Evolutionary conservation across 1,284 basidiomycete species (phyloP).

Genomic region (Tilletia walkeri): DNA sequence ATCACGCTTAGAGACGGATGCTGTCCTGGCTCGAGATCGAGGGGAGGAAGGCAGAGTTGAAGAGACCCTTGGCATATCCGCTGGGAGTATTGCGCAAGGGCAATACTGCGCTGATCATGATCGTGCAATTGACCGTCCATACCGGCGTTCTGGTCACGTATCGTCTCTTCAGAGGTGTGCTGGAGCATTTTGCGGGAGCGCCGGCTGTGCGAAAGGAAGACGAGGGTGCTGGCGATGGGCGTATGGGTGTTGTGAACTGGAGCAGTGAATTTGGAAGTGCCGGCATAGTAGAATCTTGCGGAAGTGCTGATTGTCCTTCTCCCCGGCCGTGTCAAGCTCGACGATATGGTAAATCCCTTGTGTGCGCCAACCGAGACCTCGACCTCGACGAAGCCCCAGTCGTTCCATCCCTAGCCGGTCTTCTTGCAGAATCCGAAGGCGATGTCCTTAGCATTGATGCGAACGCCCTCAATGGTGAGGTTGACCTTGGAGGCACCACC

Average conservation of each 20-base stretch:
- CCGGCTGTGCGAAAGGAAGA: slow-evolving; percentile 46
- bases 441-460: slow-evolving; percentile 58
- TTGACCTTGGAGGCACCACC: slow-evolving; percentile 57
- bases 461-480: slow-evolving; percentile 58
- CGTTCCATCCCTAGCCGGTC: slow-evolving; percentile 56
- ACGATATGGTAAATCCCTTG: slow-evolving; percentile 58
- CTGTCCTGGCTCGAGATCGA: slow-evolving; percentile 4
- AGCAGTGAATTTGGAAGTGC: slow-evolving; percentile 53
- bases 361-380: slow-evolving; percentile 57
- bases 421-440: slow-evolving; percentile 59
- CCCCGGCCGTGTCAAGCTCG: slow-evolving; percentile 58
- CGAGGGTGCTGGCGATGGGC: slow-evolving; percentile 49
- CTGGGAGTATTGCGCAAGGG: slow-evolving; percentile 55
- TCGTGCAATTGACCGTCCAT: slow-evolving; percentile 53
- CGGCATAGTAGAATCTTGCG: slow-evolving; percentile 59
- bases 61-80: slow-evolving; percentile 59
- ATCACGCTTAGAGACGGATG: slow-evolving; percentile 53
- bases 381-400: slow-evolving; percentile 59
- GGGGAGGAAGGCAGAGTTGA: slow-evolving; percentile 51
- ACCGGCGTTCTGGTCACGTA: slow-evolving; percentile 38
- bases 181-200: slow-evolving; percentile 41
- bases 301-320: slow-evolving; percentile 59
- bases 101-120: slow-evolving; percentile 58
- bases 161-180: slow-evolving; percentile 56
- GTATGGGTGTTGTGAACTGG: slow-evolving; percentile 46